Percentiles rank a stretch among this genome's conserved stretches.
These are phyloP conservation scores for Micromonas commoda DNA, from an alignment of 139 green algal genomes.

Conservation along the genomic window DNA sequence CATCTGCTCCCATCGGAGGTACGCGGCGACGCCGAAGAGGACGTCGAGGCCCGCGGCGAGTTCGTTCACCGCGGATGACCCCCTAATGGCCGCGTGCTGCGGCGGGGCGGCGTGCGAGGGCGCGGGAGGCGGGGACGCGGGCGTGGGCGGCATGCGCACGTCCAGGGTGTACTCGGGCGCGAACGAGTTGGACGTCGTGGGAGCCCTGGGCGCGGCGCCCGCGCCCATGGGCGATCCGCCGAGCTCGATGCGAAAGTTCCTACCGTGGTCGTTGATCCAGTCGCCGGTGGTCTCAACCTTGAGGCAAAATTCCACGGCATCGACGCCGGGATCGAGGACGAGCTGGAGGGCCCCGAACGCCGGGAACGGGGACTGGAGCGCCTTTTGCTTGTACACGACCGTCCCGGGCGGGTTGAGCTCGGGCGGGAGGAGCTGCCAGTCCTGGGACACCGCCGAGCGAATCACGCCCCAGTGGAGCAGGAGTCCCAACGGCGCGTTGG, in stretches of 20 bases:
- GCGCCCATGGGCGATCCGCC: background rate
- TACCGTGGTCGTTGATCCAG: conserved; percentile 1
- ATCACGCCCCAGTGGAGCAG: conserved; percentile 90
- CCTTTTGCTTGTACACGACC: conserved; percentile 81
- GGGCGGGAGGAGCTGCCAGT: conserved; percentile 68
- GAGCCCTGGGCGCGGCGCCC: background rate
- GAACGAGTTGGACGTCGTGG: background rate
- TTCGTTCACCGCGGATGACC: conserved; percentile 45
- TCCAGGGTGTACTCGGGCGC: background rate
- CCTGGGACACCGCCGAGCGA: conserved; percentile 63
- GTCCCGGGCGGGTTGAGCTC: conserved; percentile 62
- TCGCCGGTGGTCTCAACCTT: background rate
- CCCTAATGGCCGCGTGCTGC: background rate
- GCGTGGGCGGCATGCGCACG: background rate
- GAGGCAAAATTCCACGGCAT: background rate
- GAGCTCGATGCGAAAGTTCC: conserved; percentile 6
- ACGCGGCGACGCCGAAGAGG: conserved; percentile 87
- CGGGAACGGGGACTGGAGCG: conserved; percentile 75
- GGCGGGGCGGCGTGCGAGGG: background rate
- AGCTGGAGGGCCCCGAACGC: background rate
- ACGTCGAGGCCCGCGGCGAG: conserved; percentile 51
- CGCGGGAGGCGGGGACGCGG: background rate
- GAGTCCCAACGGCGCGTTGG: conserved; percentile 42
- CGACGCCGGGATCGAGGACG: background rate
- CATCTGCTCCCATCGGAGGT: conserved; percentile 79